Evolutionary conservation across 2,329 filamentous ascomycete species (phyloP).

Genomic region (Tricladium varicosporioides): DNA sequence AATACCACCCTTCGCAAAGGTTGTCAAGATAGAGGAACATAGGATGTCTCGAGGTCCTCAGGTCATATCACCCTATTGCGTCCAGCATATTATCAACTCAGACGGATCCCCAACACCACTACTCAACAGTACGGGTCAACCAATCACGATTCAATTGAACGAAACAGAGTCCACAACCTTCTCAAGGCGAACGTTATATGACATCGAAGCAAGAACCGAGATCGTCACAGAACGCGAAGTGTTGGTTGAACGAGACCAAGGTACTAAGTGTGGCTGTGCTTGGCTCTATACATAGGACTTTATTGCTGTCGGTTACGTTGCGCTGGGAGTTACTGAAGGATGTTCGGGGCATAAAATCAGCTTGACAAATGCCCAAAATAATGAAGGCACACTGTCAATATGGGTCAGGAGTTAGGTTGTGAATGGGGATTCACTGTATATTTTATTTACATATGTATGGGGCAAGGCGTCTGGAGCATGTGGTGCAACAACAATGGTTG

Average conservation of each 20-base stretch:
- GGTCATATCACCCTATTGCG: constrained; percentile 54
- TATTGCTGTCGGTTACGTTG: not conserved
- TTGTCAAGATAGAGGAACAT: constrained; percentile 66
- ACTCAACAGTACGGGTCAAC: constrained; percentile 27
- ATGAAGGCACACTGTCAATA: not conserved
- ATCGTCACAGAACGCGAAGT: not conserved
- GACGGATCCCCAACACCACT: constrained; percentile 38
- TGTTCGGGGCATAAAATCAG: not conserved
- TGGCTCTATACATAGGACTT: constrained; percentile 10
- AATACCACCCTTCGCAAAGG: constrained; percentile 49
- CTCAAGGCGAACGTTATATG: constrained; percentile 4
- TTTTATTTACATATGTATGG: not conserved
- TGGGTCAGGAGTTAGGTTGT: not conserved
- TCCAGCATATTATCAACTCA: constrained; percentile 59
- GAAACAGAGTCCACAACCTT: constrained; percentile 27
- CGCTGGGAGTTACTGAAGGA: too few species aligned
- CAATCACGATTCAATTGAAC: constrained; percentile 27
- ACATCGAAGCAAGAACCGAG: not conserved
- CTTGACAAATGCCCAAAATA: not conserved
- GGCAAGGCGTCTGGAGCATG: not conserved
- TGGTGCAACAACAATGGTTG: not conserved
- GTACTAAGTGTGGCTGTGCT: constrained; percentile 9
- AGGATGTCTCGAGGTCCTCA: constrained; percentile 36
- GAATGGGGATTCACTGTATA: not conserved
- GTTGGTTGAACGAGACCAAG: not conserved